phyloP scores from a whole-genome alignment of 2,329 filamentous ascomycete genomes.

The Colletotrichum navitas region DNA sequence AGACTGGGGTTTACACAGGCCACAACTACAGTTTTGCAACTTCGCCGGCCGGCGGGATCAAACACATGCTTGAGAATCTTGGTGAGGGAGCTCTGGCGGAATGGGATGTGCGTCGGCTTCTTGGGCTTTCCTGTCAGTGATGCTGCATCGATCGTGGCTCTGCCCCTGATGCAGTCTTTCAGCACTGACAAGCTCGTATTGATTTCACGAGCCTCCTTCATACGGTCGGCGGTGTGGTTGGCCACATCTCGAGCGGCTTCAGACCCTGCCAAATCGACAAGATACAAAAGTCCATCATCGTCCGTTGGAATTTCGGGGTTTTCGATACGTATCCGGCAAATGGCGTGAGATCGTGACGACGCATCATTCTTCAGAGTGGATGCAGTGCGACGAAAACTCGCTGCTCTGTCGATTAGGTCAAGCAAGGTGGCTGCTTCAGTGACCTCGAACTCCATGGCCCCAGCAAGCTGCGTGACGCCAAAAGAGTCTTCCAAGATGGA shows the following conservation, averaged over 20 bases:
- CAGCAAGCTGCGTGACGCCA: conserved; percentile 59
- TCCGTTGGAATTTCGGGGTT: conserved; percentile 46
- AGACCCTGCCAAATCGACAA: conserved; percentile 63
- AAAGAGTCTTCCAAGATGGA: conserved; percentile 61
- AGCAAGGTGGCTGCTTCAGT: conserved; percentile 48
- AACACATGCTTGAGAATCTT: conserved; percentile 64
- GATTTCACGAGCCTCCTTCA: conserved; percentile 62
- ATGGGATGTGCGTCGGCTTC: conserved; percentile 58
- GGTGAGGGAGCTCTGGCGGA: conserved; percentile 60
- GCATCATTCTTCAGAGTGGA: conserved; percentile 60
- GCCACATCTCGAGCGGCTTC: conserved; percentile 60
- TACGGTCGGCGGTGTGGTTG: conserved; percentile 56
- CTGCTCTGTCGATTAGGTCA: conserved; percentile 52
- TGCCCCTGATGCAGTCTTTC: conserved; percentile 65
- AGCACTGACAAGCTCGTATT: conserved; percentile 62
- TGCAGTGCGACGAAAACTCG: conserved; percentile 56
- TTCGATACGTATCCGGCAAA: conserved; percentile 61
- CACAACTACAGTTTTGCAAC: conserved; percentile 59
- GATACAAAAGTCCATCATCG: conserved; percentile 59
- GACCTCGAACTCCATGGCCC: conserved; percentile 55
- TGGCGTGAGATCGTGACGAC: conserved; percentile 62
- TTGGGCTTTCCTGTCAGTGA: conserved; percentile 35
- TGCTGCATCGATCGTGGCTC: conserved; percentile 52
- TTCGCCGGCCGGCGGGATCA: conserved; percentile 55
- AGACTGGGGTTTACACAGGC: conserved; percentile 63